Conservation (phyloP, 148 eudicot species). For the Suaeda aralocaspica region DNA sequence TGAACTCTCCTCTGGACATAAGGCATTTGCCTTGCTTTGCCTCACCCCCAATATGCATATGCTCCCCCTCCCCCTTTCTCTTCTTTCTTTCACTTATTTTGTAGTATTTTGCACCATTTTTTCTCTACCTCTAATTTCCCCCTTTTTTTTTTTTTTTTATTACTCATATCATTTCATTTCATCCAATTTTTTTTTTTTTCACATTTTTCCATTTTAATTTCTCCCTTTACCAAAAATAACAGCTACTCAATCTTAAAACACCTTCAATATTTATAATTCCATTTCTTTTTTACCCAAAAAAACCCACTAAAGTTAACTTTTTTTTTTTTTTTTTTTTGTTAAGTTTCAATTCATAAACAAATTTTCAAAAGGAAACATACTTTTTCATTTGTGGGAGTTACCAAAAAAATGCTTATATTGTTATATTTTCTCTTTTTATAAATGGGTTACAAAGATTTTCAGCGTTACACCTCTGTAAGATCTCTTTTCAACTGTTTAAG, state of each 20-base stretch:
- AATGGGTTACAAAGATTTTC: not conserved
- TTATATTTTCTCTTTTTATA: not conserved
- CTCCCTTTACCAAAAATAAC: too few relatives aligned
- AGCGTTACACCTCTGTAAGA: constrained; percentile 8
- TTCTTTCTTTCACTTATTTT: not conserved
- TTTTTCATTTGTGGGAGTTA: not conserved
- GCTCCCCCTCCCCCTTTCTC: too few relatives aligned
- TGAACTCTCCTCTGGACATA: constrained; percentile 1
- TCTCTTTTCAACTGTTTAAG: constrained; percentile 1
- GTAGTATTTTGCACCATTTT: not conserved
- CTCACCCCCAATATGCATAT: not conserved
- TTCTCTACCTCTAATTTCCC: not conserved
- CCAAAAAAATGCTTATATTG: too few relatives aligned
- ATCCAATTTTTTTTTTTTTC: not conserved
- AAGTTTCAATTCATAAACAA: not conserved
- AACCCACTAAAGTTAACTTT: not conserved
- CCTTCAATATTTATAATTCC: not conserved
- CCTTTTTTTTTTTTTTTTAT: not conserved
- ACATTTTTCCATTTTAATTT: too few relatives aligned
- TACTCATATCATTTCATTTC: not conserved
- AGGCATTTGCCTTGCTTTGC: not conserved
- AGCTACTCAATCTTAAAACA: not conserved
- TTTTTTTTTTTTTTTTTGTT: not conserved
- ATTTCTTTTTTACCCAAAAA: not conserved
- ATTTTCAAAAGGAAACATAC: not conserved